Evolutionary conservation across 768 basidiomycete species (phyloP).

Genomic region (Rhodotorula graminis): DNA sequence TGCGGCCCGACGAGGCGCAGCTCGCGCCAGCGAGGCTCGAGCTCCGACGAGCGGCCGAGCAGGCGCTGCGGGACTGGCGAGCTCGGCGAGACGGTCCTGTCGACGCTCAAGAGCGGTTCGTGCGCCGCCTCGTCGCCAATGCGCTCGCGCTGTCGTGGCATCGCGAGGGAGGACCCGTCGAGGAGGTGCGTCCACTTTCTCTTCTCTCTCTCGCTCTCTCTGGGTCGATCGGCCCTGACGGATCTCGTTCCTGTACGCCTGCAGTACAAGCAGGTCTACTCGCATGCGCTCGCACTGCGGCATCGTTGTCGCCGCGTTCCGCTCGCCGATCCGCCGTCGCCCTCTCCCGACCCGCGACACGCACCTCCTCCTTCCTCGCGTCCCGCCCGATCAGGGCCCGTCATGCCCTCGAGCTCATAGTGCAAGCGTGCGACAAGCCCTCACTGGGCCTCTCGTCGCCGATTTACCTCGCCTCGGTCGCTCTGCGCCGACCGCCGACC

Average conservation of each 20-base stretch:
- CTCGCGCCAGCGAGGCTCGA: not conserved
- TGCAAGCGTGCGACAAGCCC: too few relatives aligned
- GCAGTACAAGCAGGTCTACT: slow-evolving; percentile 16
- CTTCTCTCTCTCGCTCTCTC: too few relatives aligned
- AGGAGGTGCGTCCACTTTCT: slow-evolving; percentile 9
- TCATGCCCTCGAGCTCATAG: too few relatives aligned
- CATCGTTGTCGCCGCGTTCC: not conserved
- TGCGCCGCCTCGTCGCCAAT: slow-evolving; percentile 7
- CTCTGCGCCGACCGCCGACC: too few relatives aligned
- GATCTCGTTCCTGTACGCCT: not conserved
- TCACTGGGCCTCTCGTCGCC: too few relatives aligned
- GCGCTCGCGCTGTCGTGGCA: slow-evolving; percentile 18
- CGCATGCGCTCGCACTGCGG: not conserved
- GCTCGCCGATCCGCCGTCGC: not conserved
- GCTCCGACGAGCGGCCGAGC: not conserved
- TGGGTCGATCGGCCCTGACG: not conserved
- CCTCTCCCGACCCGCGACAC: not conserved
- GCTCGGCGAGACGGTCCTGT: not conserved
- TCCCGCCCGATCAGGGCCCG: too few relatives aligned
- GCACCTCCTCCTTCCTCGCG: too few relatives aligned
- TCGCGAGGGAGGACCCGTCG: slow-evolving; percentile 11
- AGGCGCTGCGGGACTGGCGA: slow-evolving; percentile 3
- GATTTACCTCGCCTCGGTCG: too few relatives aligned
- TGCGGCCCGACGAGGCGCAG: slow-evolving; percentile 2
- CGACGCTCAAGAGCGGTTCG: slow-evolving; percentile 1